Evolutionary conservation across 306 rosid genomes (phyloP).

Genomic region (Quercus parvula): DNA sequence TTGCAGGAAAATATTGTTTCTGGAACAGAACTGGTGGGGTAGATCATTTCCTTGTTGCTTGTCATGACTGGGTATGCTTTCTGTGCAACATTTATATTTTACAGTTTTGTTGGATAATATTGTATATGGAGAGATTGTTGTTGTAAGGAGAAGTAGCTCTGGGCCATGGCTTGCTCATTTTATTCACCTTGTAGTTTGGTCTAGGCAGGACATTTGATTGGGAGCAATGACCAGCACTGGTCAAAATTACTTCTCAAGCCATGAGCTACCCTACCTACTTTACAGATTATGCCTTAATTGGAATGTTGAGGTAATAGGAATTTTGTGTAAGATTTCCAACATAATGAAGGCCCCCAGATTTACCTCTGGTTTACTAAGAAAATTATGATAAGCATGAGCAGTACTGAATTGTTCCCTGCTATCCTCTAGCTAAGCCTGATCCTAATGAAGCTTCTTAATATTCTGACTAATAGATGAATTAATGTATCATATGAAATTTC

Average conservation of each 20-base stretch:
- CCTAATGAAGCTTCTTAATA: background rate
- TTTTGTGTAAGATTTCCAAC: background rate
- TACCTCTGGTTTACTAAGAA: background rate
- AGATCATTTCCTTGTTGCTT: slow-evolving; percentile 90
- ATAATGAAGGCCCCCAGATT: background rate
- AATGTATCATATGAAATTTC: slow-evolving; percentile 29
- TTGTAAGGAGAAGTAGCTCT: background rate
- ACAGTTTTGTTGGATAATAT: background rate
- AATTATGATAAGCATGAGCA: background rate
- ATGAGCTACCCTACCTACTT: background rate
- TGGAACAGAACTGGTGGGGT: slow-evolving; percentile 90
- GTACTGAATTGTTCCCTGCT: background rate
- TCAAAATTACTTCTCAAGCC: background rate
- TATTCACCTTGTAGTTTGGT: background rate
- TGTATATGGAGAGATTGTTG: background rate
- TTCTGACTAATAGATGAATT: background rate
- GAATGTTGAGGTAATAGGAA: background rate
- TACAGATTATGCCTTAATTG: background rate
- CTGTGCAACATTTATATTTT: slow-evolving; percentile 8
- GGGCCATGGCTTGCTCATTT: background rate
- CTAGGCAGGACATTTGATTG: background rate
- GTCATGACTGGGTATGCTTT: slow-evolving; percentile 85
- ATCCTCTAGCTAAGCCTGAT: background rate
- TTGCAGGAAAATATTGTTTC: slow-evolving; percentile 57
- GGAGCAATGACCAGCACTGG: background rate